phyloP scores from a whole-genome alignment of 345 rosid species.

The Barbarea vulgaris region DNA sequence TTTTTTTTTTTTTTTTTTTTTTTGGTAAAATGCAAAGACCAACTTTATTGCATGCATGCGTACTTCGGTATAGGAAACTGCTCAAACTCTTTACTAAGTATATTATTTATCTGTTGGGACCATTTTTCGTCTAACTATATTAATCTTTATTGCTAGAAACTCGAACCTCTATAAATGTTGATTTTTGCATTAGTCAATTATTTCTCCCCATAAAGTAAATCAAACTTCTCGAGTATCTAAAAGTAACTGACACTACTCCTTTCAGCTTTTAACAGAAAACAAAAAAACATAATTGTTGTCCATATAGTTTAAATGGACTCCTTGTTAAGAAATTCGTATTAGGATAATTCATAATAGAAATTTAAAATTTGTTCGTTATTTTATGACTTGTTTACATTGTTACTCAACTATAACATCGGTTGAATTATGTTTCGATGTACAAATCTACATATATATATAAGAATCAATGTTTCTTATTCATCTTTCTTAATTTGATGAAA shows the following conservation, averaged over 20 bases:
- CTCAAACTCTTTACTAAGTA: neutral
- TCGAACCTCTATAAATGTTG: too few species aligned
- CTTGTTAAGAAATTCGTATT: neutral
- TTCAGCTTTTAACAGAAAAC: neutral
- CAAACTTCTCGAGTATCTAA: neutral
- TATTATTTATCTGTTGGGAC: constrained; percentile 19
- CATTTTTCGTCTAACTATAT: constrained; percentile 4
- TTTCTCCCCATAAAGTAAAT: constrained; percentile 19
- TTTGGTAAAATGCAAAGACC: too few species aligned
- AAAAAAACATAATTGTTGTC: neutral
- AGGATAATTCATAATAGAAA: too few species aligned
- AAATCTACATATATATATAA: neutral
- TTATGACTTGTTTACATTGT: neutral
- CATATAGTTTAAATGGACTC: neutral
- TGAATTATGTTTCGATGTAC: neutral
- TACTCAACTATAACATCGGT: neutral
- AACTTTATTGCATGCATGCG: constrained; percentile 40
- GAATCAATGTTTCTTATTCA: neutral
- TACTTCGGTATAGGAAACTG: constrained; percentile 19
- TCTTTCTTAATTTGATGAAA: neutral
- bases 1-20: too few species aligned
- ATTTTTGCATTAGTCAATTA: constrained; percentile 33
- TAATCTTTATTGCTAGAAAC: constrained; percentile 6
- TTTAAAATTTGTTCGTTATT: too few species aligned
- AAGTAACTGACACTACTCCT: neutral